Evolutionary conservation across 768 basidiomycete species (phyloP).

Genomic region (Tylopilus sp.): DNA sequence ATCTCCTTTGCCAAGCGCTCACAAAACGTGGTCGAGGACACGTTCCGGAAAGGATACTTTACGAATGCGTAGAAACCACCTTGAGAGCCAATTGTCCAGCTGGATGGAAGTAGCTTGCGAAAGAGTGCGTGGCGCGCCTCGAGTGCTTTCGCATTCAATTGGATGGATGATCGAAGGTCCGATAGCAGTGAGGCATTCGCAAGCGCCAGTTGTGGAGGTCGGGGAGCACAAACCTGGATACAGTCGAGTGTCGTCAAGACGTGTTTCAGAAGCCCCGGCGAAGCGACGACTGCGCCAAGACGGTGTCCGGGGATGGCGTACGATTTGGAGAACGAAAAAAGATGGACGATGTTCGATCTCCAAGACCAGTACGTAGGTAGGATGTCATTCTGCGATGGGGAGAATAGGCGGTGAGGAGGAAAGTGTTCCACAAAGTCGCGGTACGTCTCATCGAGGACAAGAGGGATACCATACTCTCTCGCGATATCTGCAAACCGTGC

Average conservation of each 20-base stretch:
- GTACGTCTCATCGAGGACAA: constrained; percentile 88
- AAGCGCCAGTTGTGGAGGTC: constrained; percentile 68
- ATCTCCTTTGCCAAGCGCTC: constrained; percentile 53
- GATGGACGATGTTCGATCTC: constrained; percentile 59
- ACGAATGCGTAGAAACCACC: constrained; percentile 84
- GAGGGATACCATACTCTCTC: constrained; percentile 47
- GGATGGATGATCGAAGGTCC: constrained; percentile 50
- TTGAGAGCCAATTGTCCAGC: constrained; percentile 61
- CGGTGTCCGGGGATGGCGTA: constrained; percentile 82
- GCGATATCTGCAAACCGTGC: constrained; percentile 61
- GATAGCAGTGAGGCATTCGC: constrained; percentile 48
- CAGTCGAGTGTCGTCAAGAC: constrained; percentile 68
- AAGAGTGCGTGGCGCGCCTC: constrained; percentile 56
- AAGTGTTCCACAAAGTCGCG: constrained; percentile 64
- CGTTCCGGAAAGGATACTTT: constrained; percentile 52
- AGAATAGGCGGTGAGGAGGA: constrained; percentile 59
- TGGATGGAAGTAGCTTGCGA: constrained; percentile 39
- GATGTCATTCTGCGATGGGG: constrained; percentile 9
- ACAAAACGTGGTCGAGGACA: constrained; percentile 52
- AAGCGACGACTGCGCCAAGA: constrained; percentile 67
- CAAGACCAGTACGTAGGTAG: constrained; percentile 38
- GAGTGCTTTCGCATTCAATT: constrained; percentile 46
- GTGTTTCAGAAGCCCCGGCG: constrained; percentile 46
- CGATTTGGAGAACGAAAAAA: constrained; percentile 81
- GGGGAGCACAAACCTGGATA: constrained; percentile 76